These are phyloP conservation scores for Asterella californica DNA, from an alignment of 225 moss, liverwort and hornwort species.

Conservation along the genomic window DNA sequence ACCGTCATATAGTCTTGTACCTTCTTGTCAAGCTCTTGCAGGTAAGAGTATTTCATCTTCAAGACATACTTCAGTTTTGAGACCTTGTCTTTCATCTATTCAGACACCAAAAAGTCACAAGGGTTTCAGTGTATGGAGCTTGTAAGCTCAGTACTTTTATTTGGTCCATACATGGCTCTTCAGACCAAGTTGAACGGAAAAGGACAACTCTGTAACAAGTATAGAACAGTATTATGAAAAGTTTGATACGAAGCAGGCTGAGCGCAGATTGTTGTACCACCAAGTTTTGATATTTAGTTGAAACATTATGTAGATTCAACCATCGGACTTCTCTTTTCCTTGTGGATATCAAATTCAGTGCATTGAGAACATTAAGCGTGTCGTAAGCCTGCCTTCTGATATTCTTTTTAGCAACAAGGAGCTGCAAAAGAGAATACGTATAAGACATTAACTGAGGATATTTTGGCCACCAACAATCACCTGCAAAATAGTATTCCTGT, in stretches of 20 bases:
- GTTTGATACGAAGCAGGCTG: too few species aligned
- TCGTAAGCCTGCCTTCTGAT: too few species aligned
- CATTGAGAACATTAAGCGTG: too few species aligned
- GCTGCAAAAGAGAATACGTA: background rate
- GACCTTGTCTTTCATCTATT: background rate
- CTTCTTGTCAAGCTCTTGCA: background rate
- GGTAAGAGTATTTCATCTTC: background rate
- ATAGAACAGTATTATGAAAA: too few species aligned
- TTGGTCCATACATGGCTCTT: background rate
- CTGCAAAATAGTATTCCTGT: too few species aligned
- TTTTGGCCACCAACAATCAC: too few species aligned
- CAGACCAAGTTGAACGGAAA: too few species aligned
- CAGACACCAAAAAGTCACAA: background rate
- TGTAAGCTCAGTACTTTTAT: background rate
- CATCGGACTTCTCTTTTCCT: too few species aligned
- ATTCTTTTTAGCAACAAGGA: background rate
- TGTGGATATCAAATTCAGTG: too few species aligned
- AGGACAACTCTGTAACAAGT: too few species aligned
- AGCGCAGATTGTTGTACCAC: background rate
- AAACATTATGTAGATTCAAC: too few species aligned
- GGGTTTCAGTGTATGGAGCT: background rate
- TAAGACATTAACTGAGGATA: too few species aligned
- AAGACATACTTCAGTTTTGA: background rate
- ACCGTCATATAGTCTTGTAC: background rate
- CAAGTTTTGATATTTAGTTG: background rate